Percentiles rank a stretch among this genome's conserved stretches.
These are phyloP conservation scores for Malassezia obtusa DNA, from an alignment of 1,284 basidiomycete species.

Conservation along the genomic window DNA sequence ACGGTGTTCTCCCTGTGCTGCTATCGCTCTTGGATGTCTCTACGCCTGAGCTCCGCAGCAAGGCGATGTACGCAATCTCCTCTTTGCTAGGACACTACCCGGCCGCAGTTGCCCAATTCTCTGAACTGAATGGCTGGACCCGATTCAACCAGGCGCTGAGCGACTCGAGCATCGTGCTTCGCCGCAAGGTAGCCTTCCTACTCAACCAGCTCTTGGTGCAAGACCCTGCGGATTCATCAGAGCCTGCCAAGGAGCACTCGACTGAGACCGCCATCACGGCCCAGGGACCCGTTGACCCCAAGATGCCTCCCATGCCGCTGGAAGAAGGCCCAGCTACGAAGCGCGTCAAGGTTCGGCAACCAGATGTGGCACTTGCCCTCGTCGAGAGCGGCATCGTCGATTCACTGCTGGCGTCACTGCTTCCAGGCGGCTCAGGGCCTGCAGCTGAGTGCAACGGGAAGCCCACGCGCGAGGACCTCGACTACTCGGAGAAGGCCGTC, in stretches of 20 bases:
- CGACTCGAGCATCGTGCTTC: slow-evolving; percentile 67
- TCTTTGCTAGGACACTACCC: slow-evolving; percentile 74
- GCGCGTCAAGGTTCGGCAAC: slow-evolving; percentile 24
- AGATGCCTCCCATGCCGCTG: slow-evolving; percentile 24
- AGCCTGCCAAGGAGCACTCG: background rate
- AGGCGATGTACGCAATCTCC: slow-evolving; percentile 78
- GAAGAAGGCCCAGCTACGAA: slow-evolving; percentile 42
- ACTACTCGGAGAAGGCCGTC: slow-evolving; percentile 71
- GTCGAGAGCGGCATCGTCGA: slow-evolving; percentile 29
- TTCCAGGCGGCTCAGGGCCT: slow-evolving; percentile 15
- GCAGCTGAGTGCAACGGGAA: slow-evolving; percentile 10
- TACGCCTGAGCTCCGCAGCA: slow-evolving; percentile 52
- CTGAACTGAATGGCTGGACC: slow-evolving; percentile 61
- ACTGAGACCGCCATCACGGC: slow-evolving; percentile 47
- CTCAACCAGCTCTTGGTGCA: slow-evolving; percentile 68
- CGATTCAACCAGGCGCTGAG: slow-evolving; percentile 56
- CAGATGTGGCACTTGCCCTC: slow-evolving; percentile 36
- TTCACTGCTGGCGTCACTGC: slow-evolving; percentile 35
- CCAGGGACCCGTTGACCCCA: slow-evolving; percentile 25
- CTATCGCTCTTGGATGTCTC: slow-evolving; percentile 54
- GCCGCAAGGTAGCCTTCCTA: slow-evolving; percentile 76
- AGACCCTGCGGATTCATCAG: slow-evolving; percentile 19
- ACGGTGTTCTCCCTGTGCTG: slow-evolving; percentile 55
- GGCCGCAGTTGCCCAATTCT: slow-evolving; percentile 59
- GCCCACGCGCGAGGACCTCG: slow-evolving; percentile 51